These are phyloP conservation scores for Phycomyces blakesleeanus DNA, from an alignment of 192 early-diverging fungal genomes.

Conservation along the genomic window DNA sequence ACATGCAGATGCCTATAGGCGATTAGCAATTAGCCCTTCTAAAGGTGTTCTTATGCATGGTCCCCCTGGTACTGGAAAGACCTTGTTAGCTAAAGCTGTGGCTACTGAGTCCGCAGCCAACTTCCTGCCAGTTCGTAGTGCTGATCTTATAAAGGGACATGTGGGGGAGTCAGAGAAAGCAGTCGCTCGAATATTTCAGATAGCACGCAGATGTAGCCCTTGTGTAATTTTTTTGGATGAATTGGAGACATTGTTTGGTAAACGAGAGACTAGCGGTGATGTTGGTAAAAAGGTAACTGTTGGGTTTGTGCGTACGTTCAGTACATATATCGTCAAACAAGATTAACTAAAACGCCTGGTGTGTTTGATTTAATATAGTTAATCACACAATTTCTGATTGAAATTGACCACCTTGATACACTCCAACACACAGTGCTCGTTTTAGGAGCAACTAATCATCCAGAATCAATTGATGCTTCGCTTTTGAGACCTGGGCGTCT, in stretches of 20 bases:
- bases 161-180: conserved; percentile 96
- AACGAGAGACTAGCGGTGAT: conserved; percentile 62
- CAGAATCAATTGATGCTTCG: conserved; percentile 64
- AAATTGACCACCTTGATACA: conserved; percentile 66
- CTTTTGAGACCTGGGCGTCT: conserved; percentile 84
- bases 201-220: conserved; percentile 65
- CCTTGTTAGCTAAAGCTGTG: conserved; percentile 80
- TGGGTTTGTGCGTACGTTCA: too few species aligned
- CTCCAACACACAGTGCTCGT: conserved; percentile 61
- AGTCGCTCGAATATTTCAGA: conserved; percentile 67
- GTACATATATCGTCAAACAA: too few species aligned
- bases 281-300: conserved; percentile 60
- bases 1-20: conserved; percentile 56
- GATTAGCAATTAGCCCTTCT: conserved; percentile 68
- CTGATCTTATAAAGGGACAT: conserved; percentile 84
- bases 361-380: conserved; percentile 35
- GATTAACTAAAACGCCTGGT: too few species aligned
- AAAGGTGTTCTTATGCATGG: conserved; percentile 84
- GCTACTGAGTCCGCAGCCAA: conserved; percentile 75
- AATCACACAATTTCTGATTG: conserved; percentile 72
- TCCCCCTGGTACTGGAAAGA: conserved; percentile 93
- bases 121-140: conserved; percentile 76
- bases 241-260: conserved; percentile 84
- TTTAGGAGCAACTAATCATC: conserved; percentile 86
- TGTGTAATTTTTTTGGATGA: conserved; percentile 93